Percentiles rank a stretch among this genome's conserved stretches.
These are phyloP conservation scores for Simmondsia chinensis DNA, from an alignment of 148 eudicot species.

Conservation along the genomic window DNA sequence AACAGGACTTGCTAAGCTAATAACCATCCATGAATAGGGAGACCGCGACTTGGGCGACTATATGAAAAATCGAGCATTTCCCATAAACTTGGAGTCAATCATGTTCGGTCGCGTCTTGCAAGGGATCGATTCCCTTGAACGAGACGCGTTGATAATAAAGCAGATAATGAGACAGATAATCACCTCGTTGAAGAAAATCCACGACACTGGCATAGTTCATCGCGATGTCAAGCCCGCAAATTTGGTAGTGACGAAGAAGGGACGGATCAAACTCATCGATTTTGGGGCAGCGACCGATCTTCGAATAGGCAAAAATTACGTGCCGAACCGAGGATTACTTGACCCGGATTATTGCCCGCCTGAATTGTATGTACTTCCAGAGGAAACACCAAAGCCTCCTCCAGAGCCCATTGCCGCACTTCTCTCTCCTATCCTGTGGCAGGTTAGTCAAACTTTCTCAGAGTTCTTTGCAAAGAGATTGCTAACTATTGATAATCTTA, in stretches of 20 bases:
- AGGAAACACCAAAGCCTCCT: slow-evolving; percentile 96
- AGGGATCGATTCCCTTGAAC: slow-evolving; percentile 53
- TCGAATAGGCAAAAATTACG: slow-evolving; percentile 83
- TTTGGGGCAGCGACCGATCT: slow-evolving; percentile 97
- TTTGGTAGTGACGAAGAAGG: slow-evolving; percentile 89
- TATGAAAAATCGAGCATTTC: slow-evolving; percentile 75
- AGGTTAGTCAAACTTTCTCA: slow-evolving; percentile 29
- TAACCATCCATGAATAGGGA: slow-evolving; percentile 39
- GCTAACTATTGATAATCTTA: no score
- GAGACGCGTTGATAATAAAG: slow-evolving; percentile 81
- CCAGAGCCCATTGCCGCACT: slow-evolving; percentile 96
- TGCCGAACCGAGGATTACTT: slow-evolving; percentile 68
- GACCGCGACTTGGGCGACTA: slow-evolving; percentile 85
- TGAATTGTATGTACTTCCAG: slow-evolving; percentile 83
- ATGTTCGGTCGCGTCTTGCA: slow-evolving; percentile 88
- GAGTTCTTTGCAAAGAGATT: not conserved
- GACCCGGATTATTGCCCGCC: slow-evolving; percentile 98
- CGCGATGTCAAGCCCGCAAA: slow-evolving; percentile 96
- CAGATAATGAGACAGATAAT: slow-evolving; percentile 94
- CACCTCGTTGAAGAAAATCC: slow-evolving; percentile 81
- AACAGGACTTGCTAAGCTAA: not conserved
- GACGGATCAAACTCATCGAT: slow-evolving; percentile 83
- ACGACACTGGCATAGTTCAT: slow-evolving; percentile 83
- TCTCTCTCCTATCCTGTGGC: slow-evolving; percentile 87
- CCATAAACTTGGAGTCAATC: slow-evolving; percentile 63